Evolutionary conservation across 2,329 filamentous ascomycete genomes (phyloP).

Genomic region (Alternaria sp.): DNA sequence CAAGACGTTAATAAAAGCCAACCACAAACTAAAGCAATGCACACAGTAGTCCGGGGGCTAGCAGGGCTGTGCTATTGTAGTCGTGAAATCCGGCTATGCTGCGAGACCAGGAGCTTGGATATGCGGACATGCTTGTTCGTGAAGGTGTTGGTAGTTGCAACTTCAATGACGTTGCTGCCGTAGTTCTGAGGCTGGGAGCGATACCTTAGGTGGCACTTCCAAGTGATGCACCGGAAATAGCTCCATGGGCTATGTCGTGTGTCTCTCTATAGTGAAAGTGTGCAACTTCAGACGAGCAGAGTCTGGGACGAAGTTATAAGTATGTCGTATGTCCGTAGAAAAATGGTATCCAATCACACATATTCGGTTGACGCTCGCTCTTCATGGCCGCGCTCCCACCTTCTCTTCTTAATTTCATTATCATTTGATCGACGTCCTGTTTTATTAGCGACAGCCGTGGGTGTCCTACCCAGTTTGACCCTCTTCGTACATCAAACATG

Average conservation of each 20-base stretch:
- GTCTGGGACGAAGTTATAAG: slow-evolving; percentile 24
- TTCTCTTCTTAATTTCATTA: slow-evolving; percentile 2
- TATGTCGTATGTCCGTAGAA: slow-evolving; percentile 23
- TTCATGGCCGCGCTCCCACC: slow-evolving; percentile 5
- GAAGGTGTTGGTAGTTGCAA: slow-evolving; percentile 6
- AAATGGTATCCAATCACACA: slow-evolving; percentile 13
- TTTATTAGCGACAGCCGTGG: not conserved
- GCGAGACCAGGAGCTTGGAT: not conserved
- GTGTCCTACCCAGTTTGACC: not conserved
- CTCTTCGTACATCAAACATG: slow-evolving; percentile 11
- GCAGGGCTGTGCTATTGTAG: slow-evolving; percentile 19
- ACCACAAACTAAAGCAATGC: not conserved
- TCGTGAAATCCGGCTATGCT: slow-evolving; percentile 36
- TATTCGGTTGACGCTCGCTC: slow-evolving; percentile 18
- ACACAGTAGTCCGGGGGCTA: slow-evolving; percentile 1
- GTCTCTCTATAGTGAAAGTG: slow-evolving; percentile 1
- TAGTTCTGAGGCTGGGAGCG: slow-evolving; percentile 23
- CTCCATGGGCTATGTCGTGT: slow-evolving; percentile 20
- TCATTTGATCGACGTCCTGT: slow-evolving; percentile 3
- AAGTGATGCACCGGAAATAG: slow-evolving; percentile 14
- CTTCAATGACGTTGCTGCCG: slow-evolving; percentile 13
- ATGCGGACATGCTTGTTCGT: slow-evolving; percentile 11
- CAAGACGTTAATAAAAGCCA: slow-evolving; percentile 10
- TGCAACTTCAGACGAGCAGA: slow-evolving; percentile 9
- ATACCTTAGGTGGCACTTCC: slow-evolving; percentile 19